Base-by-base conservation (phyloP, 352 stramenopile species). In the Phytophthora sp. region DNA sequence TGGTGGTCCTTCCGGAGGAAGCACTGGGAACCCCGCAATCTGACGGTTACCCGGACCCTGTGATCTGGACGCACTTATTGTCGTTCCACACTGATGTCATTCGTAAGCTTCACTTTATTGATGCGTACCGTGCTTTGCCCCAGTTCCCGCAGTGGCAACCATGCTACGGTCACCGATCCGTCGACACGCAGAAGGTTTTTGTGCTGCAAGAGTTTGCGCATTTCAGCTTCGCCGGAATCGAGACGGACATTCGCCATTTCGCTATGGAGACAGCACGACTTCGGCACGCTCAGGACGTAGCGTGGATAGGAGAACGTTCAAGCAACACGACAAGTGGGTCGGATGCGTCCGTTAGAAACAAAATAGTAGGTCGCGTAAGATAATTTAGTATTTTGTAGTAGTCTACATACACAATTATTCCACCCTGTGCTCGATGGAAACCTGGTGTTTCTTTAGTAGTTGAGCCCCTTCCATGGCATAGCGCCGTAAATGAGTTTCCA, bases 11-110 rank as follows among this genome's bases (percentile, higher is more conserved):
- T 12, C 41, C 50, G n/a, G 57, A 52, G 18, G 57, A 71, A 20
- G 49, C 57, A n/a, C 42, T 71, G 15, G 63, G 63, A 23, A 50
- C 63, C 27, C 47, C 41, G 4, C 41, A 66, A 3, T 21, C 63
- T 1, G 71, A 74, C 42, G 46, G 69, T 56, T 72, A 63, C 23
- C 66, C 71, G 16, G 77, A 86, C 46, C 79, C 74, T 2, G 65
- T 74, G 9, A 79, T 91, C 44, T 88, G 83, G 76, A 90, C 84
- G 20, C 82, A 91, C 41, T 56, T 93, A 42, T 55, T 87, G 62
- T 76, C 82, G 52, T 82, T 89, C 70, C 74, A 80, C 33, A 74
- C 73, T 20, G 77, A 62, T 12, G 69, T 66, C 0, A 67, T 53
- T 15, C 63, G 63, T 4, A 66, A 42, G 26, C 53, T 85, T 38